Base-by-base conservation (phyloP, 352 stramenopile genomes). In the Pythium chondricola region DNA sequence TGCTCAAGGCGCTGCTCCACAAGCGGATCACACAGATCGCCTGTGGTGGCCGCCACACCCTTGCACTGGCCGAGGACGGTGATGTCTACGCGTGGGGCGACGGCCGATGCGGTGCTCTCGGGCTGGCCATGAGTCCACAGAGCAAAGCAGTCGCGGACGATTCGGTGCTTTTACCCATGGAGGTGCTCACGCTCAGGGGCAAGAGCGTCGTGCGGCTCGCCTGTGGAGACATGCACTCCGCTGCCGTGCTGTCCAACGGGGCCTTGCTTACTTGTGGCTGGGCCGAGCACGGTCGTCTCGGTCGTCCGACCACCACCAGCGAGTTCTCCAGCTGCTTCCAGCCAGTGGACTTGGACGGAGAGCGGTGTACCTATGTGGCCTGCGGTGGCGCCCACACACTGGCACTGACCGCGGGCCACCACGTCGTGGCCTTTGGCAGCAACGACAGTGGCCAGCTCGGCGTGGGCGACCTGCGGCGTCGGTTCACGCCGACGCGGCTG, bases 61-160 rank as follows among this genome's bases (percentile, higher is more conserved):
- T 91, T 9, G 72, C 71, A 2, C 52, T 87, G 6, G 59, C 73
- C 21, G 74, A 85, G 45, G 73, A 88, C 22, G 71, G 75, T 10
- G 67, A 71, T 37, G 71, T 86, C 22, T 85, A 83, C 42, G 71
- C 78, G 35, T 90, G 75, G 75, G 78, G 78, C 13, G 44, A 79
- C 33, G 78, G 49, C 24, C 56, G 56, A 22, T 71, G 53, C 18
- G 78, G 78, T 3, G 78, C 75, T 8, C 58, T 90, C 0, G 78
- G 78, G 5, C 74, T 85, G 27, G 71, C 67, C 0, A 64, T 71
- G 8, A 60, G 52, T n/a, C 27, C 18, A 14, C 52, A 69, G 48
- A 53, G 51, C 52, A 43, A 44, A 60, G 13, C 61, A 59, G n/a
- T n/a, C n/a, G n/a, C 58, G 60, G 40, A 47, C 29, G 3, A 50